Base-by-base conservation (phyloP, 768 basidiomycete genomes). In the Cubamyces sp. region DNA sequence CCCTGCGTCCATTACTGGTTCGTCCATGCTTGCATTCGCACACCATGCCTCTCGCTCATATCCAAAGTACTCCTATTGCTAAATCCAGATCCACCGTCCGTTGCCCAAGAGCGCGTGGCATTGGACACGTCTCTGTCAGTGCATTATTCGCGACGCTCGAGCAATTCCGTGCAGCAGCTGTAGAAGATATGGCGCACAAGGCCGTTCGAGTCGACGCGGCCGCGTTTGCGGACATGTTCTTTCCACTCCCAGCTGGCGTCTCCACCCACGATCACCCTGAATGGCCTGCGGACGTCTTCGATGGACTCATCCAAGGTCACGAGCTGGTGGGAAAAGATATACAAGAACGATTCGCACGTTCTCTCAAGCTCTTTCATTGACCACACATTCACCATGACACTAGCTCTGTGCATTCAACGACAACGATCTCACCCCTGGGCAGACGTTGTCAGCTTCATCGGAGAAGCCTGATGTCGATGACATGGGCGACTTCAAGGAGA, bases 171-270 rank as follows among this genome's bases (percentile, higher is more conserved):
- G 54, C 54, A 28, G 54, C 41, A 28, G 15, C 25, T 8, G 42
- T 19, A 14, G 42, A 52, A 52, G 59, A 60, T 16, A 61, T 61
- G 60, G 51, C 52, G 3, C 30, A 47, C 52, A 61, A 61, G 42
- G 43, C 52, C 11, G 19, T 55, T 11, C 7, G 26, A 8, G 26
- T 49, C n/a, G 60, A 48, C 11, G 21, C 23, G 2, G 3, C 19
- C 14, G 45, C 54, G 25, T 54, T 61, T 39, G 11, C 40, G 18
- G 26, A 42, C 37, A 5, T 42, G 7, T 48, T 47, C 28, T 42
- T 61, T 21, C 41, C 49, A 7, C 6, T 34, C 3, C 34, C 53
- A 1, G 21, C 53, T 5, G 18, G 19, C 5, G 26, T 5, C 5
- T 19, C 26, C 42, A 3, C 39, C 9, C 39, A 41, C 16, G 9